Percentiles rank a stretch among this genome's conserved stretches.
Conservation (phyloP, 495 filamentous ascomycete species). For the Penicillium verhagenii region DNA sequence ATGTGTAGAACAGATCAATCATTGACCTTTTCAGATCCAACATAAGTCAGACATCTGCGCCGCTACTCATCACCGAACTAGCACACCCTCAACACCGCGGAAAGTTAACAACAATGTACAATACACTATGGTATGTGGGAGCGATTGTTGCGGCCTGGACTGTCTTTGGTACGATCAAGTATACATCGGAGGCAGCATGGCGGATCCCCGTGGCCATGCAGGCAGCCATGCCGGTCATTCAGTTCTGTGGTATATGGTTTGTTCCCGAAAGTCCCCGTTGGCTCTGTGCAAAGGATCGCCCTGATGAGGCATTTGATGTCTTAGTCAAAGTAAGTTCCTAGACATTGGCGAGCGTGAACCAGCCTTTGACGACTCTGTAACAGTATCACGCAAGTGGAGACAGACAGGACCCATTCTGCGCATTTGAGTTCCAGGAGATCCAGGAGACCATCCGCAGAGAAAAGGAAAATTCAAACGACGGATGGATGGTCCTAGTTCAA, state of each 20-base stretch:
- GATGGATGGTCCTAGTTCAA: background rate
- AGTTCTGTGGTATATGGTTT: background rate
- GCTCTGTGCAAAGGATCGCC: background rate
- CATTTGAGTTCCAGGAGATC: background rate
- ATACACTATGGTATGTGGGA: background rate
- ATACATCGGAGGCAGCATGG: background rate
- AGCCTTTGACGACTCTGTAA: too few species aligned
- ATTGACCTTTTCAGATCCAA: slow-evolving; percentile 9
- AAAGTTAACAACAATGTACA: background rate
- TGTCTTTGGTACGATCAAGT: background rate
- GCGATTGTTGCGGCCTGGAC: background rate
- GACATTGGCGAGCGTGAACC: too few species aligned
- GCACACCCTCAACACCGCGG: background rate
- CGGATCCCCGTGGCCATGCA: background rate
- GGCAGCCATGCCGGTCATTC: background rate
- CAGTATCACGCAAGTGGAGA: background rate
- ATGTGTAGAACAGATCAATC: background rate
- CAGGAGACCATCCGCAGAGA: background rate
- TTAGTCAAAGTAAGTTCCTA: too few species aligned
- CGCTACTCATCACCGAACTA: slow-evolving; percentile 29
- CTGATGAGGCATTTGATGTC: background rate
- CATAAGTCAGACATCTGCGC: slow-evolving; percentile 36
- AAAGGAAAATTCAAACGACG: too few species aligned
- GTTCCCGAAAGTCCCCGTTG: background rate
- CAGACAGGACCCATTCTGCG: background rate